Percentiles rank a stretch among this genome's conserved stretches.
Conservation (phyloP, 768 basidiomycete genomes). For the Macrocybe gigantea region DNA sequence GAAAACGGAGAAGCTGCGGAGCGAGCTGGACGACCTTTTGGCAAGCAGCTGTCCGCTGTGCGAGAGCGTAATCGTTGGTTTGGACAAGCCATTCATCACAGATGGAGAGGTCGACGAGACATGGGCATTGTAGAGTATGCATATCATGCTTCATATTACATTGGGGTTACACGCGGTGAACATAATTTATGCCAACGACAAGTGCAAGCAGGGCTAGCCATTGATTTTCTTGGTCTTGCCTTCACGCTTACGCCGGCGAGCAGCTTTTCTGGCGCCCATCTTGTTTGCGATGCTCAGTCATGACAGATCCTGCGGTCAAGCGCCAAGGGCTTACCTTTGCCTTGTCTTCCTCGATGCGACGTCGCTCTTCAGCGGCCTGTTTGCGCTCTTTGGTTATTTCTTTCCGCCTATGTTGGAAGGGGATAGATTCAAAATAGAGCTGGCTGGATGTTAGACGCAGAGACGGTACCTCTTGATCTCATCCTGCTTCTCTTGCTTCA, state of each 20-base stretch:
- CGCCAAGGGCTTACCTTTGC: slow-evolving; percentile 39
- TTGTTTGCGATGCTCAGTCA: slow-evolving; percentile 17
- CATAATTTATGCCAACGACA: not conserved
- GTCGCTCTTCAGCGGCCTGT: slow-evolving; percentile 67
- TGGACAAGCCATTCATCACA: slow-evolving; percentile 84
- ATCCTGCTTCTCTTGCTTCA: slow-evolving; percentile 71
- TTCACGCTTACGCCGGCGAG: slow-evolving; percentile 63
- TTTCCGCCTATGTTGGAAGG: slow-evolving; percentile 40
- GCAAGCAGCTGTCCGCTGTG: slow-evolving; percentile 91
- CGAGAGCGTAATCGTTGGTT: slow-evolving; percentile 77
- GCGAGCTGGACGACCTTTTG: slow-evolving; percentile 85
- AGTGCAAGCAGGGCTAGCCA: slow-evolving; percentile 31
- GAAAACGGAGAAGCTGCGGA: slow-evolving; percentile 66
- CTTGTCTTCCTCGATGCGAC: slow-evolving; percentile 59
- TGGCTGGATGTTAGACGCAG: not conserved
- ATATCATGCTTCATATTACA: not conserved
- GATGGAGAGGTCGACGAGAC: slow-evolving; percentile 74
- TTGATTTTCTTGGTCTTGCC: slow-evolving; percentile 80
- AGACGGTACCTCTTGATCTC: slow-evolving; percentile 52
- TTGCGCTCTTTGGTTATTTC: slow-evolving; percentile 68
- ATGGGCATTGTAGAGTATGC: slow-evolving; percentile 54
- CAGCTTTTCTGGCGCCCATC: slow-evolving; percentile 81
- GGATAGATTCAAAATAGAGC: not conserved
- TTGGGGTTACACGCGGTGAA: slow-evolving; percentile 1
- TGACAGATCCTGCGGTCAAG: no score